A percentile compares a stretch with the other conserved stretches of the same genome.
Conservation (phyloP, 116 monocot species). For the Trichopus zeylanicus region DNA sequence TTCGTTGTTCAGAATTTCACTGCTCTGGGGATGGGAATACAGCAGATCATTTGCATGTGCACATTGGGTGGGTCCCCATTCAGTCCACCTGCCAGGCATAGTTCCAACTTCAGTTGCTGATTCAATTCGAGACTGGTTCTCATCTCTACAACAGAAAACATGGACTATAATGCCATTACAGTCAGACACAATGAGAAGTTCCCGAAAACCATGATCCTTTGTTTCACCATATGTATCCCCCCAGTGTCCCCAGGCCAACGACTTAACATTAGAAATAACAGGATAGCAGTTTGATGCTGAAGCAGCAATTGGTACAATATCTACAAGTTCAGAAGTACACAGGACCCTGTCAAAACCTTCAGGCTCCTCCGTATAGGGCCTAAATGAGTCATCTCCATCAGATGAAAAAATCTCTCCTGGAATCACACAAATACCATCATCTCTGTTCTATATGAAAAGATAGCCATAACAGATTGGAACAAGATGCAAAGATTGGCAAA, state of each 20-base stretch:
- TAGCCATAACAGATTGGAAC: background rate
- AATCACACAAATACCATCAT: background rate
- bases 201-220: conserved; percentile 41
- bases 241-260: conserved; percentile 68
- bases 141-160: conserved; percentile 32
- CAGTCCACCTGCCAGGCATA: conserved; percentile 58
- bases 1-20: too few species aligned
- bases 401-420: background rate
- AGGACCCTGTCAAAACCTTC: background rate
- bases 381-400: background rate
- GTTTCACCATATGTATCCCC: conserved; percentile 41
- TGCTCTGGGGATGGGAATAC: too few species aligned
- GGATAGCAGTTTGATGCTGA: conserved; percentile 23
- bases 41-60: too few species aligned
- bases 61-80: conserved; percentile 74
- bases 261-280: conserved; percentile 55
- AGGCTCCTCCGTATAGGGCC: background rate
- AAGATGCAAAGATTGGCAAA: background rate
- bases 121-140: conserved; percentile 8
- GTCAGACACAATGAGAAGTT: conserved; percentile 63
- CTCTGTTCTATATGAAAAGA: conserved; percentile 2
- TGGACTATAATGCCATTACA: conserved; percentile 54
- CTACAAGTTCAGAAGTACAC: background rate
- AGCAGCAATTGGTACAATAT: conserved; percentile 5
- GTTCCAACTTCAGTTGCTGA: conserved; percentile 12